phyloP scores from a whole-genome alignment of 768 basidiomycete species.

The Leccinellum luteum region DNA sequence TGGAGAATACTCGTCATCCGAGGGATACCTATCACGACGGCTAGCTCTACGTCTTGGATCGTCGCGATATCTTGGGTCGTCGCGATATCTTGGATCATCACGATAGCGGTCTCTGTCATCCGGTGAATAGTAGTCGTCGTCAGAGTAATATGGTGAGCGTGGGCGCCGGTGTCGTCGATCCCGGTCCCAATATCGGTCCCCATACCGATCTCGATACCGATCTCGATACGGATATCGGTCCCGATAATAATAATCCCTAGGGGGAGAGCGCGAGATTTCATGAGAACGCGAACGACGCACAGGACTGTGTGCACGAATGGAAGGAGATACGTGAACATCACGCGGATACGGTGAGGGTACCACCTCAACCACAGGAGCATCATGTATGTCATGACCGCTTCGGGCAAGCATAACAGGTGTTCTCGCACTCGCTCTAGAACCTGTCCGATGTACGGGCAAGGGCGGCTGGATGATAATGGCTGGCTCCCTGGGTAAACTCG shows the following conservation, averaged over 20 bases:
- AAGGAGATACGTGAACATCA: conserved; percentile 22
- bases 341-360: conserved; percentile 9
- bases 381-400: conserved; percentile 20
- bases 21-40: background rate
- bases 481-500: background rate
- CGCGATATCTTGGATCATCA: conserved; percentile 4
- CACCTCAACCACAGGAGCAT: conserved; percentile 13
- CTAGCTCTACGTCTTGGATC: conserved; percentile 7
- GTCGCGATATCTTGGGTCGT: background rate
- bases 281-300: background rate
- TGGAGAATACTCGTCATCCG: conserved; percentile 1
- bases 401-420: conserved; percentile 16
- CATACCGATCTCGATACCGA: background rate
- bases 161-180: background rate
- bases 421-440: conserved; percentile 16
- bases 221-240: background rate
- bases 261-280: conserved; percentile 1
- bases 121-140: conserved; percentile 12
- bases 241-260: conserved; percentile 8
- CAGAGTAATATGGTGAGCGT: background rate
- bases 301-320: conserved; percentile 20
- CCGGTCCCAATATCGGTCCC: background rate
- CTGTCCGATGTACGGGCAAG: conserved; percentile 16
- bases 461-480: conserved; percentile 22
- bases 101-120: conserved; percentile 10